Evolutionary conservation across 1,284 basidiomycete genomes (phyloP), one percentile per base, ranked within the genome.

Genomic region (Trametes pubescens): DNA sequence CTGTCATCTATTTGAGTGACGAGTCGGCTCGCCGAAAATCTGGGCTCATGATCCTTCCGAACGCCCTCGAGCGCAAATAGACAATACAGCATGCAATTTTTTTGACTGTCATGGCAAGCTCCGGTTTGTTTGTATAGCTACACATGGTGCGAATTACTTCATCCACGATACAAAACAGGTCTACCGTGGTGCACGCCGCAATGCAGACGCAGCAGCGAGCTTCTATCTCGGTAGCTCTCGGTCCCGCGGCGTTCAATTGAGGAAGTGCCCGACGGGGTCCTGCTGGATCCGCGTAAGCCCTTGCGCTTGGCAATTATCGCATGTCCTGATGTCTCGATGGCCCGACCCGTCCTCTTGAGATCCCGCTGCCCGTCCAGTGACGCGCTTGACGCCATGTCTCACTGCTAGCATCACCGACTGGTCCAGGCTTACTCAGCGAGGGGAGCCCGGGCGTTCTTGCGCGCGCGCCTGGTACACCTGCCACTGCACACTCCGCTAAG

Each of bases 341-440:
- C 37, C 14, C 34, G 46, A 37, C 21, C 7, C 46, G 26, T n/a
- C n/a, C 24, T 11, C 24, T 29, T 38, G 11, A 13, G 35, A 4
- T 10, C 21, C 14, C 44, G 9, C 44, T 22, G 8, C 43, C 43
- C 14, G n/a, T 47, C 44, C 22, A 40, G 13, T 40, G 38, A 24
- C 18, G 40, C 40, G n/a, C 47, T 26, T 59, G 52, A 26, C 37
- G 53, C 52, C 21, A 48, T 61, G 59, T 61, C 24, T 61, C 59
- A 55, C 38, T 61, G 59, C 52, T 49, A 48, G 37, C 52, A 55
- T 61, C 59, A 61, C 49, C 46, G 53, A 44, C 43, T 47, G 52
- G 24, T 2, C 52, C 22, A 44, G 44, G 53, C 51, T 59, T 51
- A 59, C 51, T 46, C 29, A 32, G 29, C 51, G 18, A 10, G 48